Conservation (phyloP, 148 eudicot genomes). For the Silene uniflora region DNA sequence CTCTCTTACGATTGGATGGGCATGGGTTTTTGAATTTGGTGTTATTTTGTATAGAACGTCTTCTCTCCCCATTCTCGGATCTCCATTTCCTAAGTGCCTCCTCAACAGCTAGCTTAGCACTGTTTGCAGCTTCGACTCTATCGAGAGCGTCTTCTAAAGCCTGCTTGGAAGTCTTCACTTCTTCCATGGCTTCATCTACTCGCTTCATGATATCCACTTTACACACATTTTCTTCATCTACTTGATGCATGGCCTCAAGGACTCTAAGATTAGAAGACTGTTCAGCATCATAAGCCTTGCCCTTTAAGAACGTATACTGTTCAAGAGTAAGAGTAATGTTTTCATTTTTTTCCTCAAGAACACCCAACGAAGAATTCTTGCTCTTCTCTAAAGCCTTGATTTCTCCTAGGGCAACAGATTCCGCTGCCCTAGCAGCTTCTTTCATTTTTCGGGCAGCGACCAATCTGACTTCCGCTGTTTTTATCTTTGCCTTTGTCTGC, state of each 20-base stretch:
- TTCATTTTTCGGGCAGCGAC: conserved; percentile 88
- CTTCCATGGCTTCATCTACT: conserved; percentile 75
- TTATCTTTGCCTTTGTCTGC: conserved; percentile 53
- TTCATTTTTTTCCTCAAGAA: conserved; percentile 26
- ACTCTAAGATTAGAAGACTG: conserved; percentile 40
- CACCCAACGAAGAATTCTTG: conserved; percentile 19
- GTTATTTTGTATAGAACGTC: conserved; percentile 51
- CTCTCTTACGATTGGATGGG: conserved; percentile 42
- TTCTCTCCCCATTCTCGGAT: conserved; percentile 69
- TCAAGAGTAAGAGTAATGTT: conserved; percentile 58
- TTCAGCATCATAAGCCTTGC: conserved; percentile 64
- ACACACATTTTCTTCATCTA: conserved; percentile 57
- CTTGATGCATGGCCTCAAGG: conserved; percentile 49
- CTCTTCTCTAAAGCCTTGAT: conserved; percentile 66
- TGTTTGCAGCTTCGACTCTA: conserved; percentile 67
- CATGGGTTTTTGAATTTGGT: conserved; percentile 69
- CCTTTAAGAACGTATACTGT: conserved; percentile 56
- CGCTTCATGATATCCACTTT: conserved; percentile 56
- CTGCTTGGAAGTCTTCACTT: conserved; percentile 62
- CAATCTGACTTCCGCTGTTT: conserved; percentile 71
- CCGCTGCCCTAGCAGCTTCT: conserved; percentile 84
- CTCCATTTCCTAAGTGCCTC: conserved; percentile 93
- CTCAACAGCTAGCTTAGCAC: conserved; percentile 67
- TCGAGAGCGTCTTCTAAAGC: conserved; percentile 75
- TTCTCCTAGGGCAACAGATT: conserved; percentile 81